Evolutionary conservation across 805 yeast species (phyloP).

Genomic region (Ogataea angusta): DNA sequence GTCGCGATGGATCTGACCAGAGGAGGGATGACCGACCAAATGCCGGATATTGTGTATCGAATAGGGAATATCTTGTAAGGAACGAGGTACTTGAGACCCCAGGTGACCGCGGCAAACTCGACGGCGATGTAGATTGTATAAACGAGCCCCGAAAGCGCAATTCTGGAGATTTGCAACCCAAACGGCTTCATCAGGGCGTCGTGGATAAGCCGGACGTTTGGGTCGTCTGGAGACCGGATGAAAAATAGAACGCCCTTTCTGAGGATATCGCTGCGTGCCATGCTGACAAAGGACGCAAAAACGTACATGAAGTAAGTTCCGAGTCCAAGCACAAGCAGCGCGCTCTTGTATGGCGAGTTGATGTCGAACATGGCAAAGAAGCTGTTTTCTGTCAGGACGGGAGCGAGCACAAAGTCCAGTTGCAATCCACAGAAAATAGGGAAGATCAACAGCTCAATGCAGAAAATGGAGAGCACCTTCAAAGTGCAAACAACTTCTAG

Average conservation of each 20-base stretch:
- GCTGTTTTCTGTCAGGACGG: constrained; percentile 38
- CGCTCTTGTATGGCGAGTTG: neutral
- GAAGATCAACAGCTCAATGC: constrained; percentile 77
- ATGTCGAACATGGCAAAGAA: constrained; percentile 7
- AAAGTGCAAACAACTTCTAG: constrained; percentile 58
- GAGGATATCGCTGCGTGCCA: constrained; percentile 68
- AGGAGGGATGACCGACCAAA: neutral
- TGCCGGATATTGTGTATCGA: neutral
- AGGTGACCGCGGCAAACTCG: constrained; percentile 70
- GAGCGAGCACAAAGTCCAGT: constrained; percentile 65
- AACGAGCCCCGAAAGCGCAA: constrained; percentile 67
- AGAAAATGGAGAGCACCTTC: constrained; percentile 72
- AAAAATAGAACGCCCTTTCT: constrained; percentile 90
- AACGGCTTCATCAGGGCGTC: constrained; percentile 83
- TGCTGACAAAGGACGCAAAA: constrained; percentile 82
- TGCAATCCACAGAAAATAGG: constrained; percentile 85
- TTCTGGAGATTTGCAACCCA: constrained; percentile 65
- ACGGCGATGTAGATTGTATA: constrained; percentile 68
- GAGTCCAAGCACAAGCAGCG: constrained; percentile 14
- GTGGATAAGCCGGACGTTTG: constrained; percentile 78
- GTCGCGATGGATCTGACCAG: neutral
- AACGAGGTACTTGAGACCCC: constrained; percentile 40
- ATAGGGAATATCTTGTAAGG: constrained; percentile 32
- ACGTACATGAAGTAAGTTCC: constrained; percentile 82
- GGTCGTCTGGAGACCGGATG: constrained; percentile 92